Percentiles rank a stretch among this genome's conserved stretches.
Conservation (phyloP, 257 asterid genomes). For the Nicotiana paniculata region DNA sequence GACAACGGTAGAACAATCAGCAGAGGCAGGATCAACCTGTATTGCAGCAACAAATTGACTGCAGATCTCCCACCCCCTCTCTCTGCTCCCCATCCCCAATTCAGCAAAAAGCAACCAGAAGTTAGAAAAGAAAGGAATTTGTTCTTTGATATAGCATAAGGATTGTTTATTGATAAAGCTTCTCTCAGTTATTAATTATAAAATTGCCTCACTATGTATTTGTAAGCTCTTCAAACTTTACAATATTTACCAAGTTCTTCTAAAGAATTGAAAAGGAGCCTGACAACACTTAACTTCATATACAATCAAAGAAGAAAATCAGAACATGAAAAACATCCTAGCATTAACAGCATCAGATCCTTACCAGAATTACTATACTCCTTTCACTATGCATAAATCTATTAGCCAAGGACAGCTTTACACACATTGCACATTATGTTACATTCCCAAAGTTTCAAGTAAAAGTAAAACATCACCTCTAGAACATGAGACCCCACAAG, state of each 20-base stretch:
- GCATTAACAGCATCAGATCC: neutral
- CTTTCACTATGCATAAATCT: too few species aligned
- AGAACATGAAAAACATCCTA: neutral
- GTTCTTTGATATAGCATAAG: neutral
- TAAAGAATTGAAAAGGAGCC: neutral
- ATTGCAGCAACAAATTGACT: neutral
- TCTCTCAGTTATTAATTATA: neutral
- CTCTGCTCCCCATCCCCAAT: neutral
- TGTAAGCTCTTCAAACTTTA: neutral
- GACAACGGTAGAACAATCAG: constrained; percentile 5
- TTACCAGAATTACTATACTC: neutral
- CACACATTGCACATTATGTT: neutral
- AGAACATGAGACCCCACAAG: neutral
- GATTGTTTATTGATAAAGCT: neutral
- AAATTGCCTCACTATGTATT: neutral
- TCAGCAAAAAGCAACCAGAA: neutral
- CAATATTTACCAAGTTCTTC: neutral
- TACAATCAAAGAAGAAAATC: neutral
- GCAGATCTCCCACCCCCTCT: neutral
- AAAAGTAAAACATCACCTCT: neutral
- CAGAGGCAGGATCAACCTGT: neutral
- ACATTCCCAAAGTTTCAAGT: neutral
- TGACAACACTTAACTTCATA: neutral
- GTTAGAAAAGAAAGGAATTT: neutral
- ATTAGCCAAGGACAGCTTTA: too few species aligned